phyloP scores from a whole-genome alignment of 805 yeast genomes.

The Wickerhamiella domercqiae region DNA sequence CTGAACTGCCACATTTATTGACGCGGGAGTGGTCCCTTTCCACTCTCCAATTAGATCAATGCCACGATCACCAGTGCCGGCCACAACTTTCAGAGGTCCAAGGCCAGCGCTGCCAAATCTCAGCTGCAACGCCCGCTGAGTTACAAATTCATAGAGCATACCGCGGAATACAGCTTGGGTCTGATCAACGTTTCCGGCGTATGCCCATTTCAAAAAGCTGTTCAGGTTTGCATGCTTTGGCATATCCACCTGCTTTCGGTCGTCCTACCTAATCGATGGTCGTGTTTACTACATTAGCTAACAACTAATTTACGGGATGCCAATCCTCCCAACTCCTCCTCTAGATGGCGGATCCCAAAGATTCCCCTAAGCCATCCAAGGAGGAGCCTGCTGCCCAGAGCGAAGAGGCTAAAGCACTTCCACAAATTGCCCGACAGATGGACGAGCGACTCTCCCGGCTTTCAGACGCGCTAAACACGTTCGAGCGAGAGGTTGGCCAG shows the following conservation, averaged over 20 bases:
- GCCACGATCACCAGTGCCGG: constrained; percentile 9
- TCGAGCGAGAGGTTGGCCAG: constrained; percentile 12
- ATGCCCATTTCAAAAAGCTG: neutral
- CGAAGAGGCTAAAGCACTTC: neutral
- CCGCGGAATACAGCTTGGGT: constrained; percentile 7
- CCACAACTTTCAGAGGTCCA: constrained; percentile 2
- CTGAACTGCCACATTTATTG: constrained; percentile 8
- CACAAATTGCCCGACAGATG: constrained; percentile 12
- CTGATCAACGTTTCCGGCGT: constrained; percentile 2
- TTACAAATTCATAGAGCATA: constrained; percentile 8
- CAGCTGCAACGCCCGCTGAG: constrained; percentile 3
- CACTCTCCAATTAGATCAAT: constrained; percentile 8
- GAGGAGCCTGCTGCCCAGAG: no score
- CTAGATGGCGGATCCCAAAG: no score
- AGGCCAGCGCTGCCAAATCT: constrained; percentile 4
- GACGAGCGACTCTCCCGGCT: constrained; percentile 11
- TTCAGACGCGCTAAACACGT: constrained; percentile 9
- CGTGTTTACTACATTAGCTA: no score
- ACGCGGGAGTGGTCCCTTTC: neutral
- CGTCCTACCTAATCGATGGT: no score
- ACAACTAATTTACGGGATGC: no score
- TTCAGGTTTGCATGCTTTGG: neutral
- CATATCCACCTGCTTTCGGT: no score
- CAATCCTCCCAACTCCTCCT: no score
- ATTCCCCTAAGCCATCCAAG: no score